Evolutionary conservation across 345 rosid genomes (phyloP), one percentile per base, ranked within the genome.

Genomic region (Euphorbia tirucalli): DNA sequence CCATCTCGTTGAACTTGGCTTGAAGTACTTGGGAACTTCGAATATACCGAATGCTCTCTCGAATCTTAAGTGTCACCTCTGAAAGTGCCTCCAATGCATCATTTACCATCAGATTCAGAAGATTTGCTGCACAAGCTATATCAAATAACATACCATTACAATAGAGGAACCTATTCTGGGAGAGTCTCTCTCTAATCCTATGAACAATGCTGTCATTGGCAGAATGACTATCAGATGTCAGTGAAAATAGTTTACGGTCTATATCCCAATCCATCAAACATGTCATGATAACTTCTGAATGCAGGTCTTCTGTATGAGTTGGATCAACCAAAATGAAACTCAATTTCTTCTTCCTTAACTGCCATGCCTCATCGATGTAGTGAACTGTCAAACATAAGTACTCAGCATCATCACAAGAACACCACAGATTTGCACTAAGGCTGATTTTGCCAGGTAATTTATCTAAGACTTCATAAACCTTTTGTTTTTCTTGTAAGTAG

Each of bases 251-350:
- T 79, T 87, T 89, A 22, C 89, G 82, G 61, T 92, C 93, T 43
- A 92, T 89, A 82, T 88, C 96, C 96, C 96, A 92, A 15, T 92
- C 93, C 97, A 88, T 84, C 52, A 92, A 85, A 75, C 87, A 85
- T 3, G 79, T 52, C 75, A 88, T 89, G 52, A 92, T 77, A 48
- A 74, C 88, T 55, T 89, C 96, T 15, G 96, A 79, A 37, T 83
- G 85, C 85, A 77, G 75, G 66, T 88, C 97, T 70, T 84, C 88
- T 0, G 86, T 84, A 32, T 82, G 83, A 77, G 90, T 87, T 22
- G 77, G 80, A 75, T 92, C 92, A 54, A 87, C 68, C 66, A 72
- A 16, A 71, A 83, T 68, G 62, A 92, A 87, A 79, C 80, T 85
- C 52, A 92, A 32, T 78, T 80, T 75, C 79, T 76, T 92, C 87